Conservation (phyloP, 495 filamentous ascomycete species). For the Bacidia gigantensis region DNA sequence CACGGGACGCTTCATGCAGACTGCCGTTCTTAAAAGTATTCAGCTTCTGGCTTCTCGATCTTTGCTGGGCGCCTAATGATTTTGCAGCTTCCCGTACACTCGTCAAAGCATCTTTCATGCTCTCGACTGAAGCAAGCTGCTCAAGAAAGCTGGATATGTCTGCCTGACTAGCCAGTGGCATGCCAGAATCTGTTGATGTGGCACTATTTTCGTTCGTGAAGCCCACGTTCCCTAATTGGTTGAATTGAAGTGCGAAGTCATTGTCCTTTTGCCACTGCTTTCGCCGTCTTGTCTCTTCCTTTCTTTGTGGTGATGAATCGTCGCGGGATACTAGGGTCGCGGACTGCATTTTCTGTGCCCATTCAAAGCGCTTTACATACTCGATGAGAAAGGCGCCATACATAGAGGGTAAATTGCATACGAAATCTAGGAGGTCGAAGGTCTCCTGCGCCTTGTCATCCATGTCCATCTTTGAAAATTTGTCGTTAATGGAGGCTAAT, state of each 20-base stretch:
- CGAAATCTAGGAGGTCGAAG: conserved; percentile 60
- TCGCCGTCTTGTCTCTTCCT: conserved; percentile 78
- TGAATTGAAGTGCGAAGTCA: conserved; percentile 25
- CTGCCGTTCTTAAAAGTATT: conserved; percentile 95
- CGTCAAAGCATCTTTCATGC: conserved; percentile 29
- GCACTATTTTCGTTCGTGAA: conserved; percentile 7
- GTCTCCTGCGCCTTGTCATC: conserved; percentile 51
- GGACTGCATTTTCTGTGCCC: conserved; percentile 72
- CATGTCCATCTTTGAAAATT: conserved; percentile 57
- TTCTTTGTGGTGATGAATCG: conserved; percentile 77
- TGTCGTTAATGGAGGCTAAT: conserved; percentile 52
- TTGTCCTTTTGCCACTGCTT: conserved; percentile 82
- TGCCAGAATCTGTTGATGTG: conserved; percentile 39
- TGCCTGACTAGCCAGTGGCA: conserved; percentile 56
- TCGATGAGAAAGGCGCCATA: conserved; percentile 86
- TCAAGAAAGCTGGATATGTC: conserved; percentile 62
- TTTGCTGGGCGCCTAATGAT: conserved; percentile 51
- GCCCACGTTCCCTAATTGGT: not conserved
- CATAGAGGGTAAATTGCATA: conserved; percentile 67
- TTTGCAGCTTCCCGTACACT: conserved; percentile 56
- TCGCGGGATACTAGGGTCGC: conserved; percentile 78
- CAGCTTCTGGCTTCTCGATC: conserved; percentile 59
- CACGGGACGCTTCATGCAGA: conserved; percentile 69
- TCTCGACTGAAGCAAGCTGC: conserved; percentile 30
- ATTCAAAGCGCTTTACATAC: conserved; percentile 72